These are phyloP conservation scores for Chrysosphaeria jannelii DNA, from an alignment of 2,329 filamentous ascomycete species.

Conservation along the genomic window DNA sequence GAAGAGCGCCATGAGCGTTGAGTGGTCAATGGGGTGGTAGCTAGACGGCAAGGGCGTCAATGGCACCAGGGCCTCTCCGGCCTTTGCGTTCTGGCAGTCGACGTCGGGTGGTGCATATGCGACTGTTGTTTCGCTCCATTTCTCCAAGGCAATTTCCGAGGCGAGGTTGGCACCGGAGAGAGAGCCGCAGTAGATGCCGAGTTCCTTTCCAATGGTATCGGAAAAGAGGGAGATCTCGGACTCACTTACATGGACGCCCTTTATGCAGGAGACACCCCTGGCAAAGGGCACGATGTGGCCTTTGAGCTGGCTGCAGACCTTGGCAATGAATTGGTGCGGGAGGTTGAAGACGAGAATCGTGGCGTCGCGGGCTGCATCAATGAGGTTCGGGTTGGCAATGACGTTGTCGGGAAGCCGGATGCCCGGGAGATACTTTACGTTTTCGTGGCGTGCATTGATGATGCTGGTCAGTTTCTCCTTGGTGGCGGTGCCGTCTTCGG, in stretches of 20 bases:
- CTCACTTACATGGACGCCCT: conserved; percentile 80
- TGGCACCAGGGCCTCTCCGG: conserved; percentile 19
- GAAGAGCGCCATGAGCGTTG: conserved; percentile 60
- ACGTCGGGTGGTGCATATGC: conserved; percentile 80
- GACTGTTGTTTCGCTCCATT: conserved; percentile 90
- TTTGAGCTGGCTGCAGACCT: conserved; percentile 54
- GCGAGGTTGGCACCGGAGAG: conserved; percentile 92
- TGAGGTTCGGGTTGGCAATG: conserved; percentile 52
- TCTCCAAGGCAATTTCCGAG: conserved; percentile 67
- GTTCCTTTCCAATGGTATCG: conserved; percentile 68
- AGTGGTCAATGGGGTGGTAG: conserved; percentile 66
- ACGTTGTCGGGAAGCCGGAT: conserved; percentile 61
- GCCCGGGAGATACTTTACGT: conserved; percentile 89
- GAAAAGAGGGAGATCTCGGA: conserved; percentile 72
- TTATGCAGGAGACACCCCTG: conserved; percentile 88
- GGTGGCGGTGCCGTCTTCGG: conserved; percentile 31
- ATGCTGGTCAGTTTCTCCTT: conserved; percentile 65
- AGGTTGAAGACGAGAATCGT: conserved; percentile 90
- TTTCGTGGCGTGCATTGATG: conserved; percentile 85
- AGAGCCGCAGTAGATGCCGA: conserved; percentile 90
- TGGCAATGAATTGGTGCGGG: conserved; percentile 81
- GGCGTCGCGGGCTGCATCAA: conserved; percentile 53
- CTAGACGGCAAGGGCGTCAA: conserved; percentile 50
- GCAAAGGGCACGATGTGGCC: conserved; percentile 81
- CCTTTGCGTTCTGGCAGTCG: conserved; percentile 40